Evolutionary conservation across 805 yeast genomes (phyloP).

Genomic region (Lachancea sp.): DNA sequence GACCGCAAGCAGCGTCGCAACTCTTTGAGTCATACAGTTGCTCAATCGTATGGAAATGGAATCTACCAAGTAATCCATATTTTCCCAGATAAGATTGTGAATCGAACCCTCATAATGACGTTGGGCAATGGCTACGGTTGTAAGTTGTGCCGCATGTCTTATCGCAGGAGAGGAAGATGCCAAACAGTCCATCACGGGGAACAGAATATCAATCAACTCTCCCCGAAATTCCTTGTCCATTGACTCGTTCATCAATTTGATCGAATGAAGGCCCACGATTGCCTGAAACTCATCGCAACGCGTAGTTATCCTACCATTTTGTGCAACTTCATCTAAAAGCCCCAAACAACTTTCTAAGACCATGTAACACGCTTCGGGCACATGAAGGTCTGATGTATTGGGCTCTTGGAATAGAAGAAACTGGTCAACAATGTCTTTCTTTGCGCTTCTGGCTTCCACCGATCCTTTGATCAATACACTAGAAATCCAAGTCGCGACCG

Average conservation of each 20-base stretch:
- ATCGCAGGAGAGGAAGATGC: conserved; percentile 47
- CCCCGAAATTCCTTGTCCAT: conserved; percentile 38
- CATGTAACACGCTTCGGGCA: conserved; percentile 27
- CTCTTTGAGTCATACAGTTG: conserved; percentile 65
- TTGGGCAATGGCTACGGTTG: conserved; percentile 46
- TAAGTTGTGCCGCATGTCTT: conserved; percentile 46
- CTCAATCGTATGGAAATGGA: conserved; percentile 64
- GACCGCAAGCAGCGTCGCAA: conserved; percentile 63
- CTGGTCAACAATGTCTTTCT: conserved; percentile 10
- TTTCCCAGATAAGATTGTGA: conserved; percentile 49
- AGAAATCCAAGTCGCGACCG: conserved; percentile 36
- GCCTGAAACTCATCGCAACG: conserved; percentile 21
- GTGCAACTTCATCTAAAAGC: conserved; percentile 35
- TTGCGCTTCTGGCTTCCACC: conserved; percentile 17
- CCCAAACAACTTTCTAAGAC: conserved; percentile 39
- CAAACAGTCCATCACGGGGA: conserved; percentile 64
- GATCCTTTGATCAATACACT: conserved; percentile 30
- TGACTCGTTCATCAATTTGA: conserved; percentile 13
- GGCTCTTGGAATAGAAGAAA: conserved; percentile 11
- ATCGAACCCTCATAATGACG: conserved; percentile 53
- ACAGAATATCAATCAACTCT: conserved; percentile 64
- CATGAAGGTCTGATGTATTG: conserved; percentile 12
- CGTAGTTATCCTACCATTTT: conserved; percentile 13
- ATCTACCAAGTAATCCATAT: conserved; percentile 77
- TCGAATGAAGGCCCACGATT: conserved; percentile 17